Evolutionary conservation across 495 filamentous ascomycete genomes (phyloP), one percentile per base, ranked within the genome.

Genomic region (Symbiotaphrina buchneri): DNA sequence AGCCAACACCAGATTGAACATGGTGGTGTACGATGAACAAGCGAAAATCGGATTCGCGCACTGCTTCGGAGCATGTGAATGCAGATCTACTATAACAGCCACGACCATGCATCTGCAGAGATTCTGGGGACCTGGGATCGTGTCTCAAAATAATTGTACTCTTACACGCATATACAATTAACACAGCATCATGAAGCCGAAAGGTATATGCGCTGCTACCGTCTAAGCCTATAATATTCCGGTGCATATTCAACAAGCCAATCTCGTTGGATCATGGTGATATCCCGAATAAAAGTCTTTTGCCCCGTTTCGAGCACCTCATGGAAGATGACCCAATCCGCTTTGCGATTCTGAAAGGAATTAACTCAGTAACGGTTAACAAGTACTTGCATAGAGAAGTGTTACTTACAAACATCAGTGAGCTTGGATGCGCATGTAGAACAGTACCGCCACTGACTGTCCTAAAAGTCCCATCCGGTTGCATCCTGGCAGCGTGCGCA

Each of bases 251-350:
- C 84, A 29, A 87, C 39, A 38, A 97, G 61, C 72, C 85, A 97
- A 27, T 56, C 59, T 59, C 79, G 92, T 49, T 93, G 75, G 35
- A 95, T 81, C 58, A 75, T 83, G 4, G 75, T 87, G 32, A 93
- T 55, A 54, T 97, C 87, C 26, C 84, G 63, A 33, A 97, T 92
- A 39, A 74, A 95, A 0, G 65, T 83, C 58, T 94, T 95, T 34
- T 66, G 63, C 10, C 79, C 75, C 14, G 79, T 90, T 51, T 97
- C 83, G 59, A 93, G 68, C 31, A 94, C 68, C 47, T 95, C 90
- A 44, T 90, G 77, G 45, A 95, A 97, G 25, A 97, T 68, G 6
- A 97, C 84, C 87, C 87, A 97, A 40, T 95, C 85, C 11, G 79
- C 82, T 57, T 91, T 94, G 27, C 87, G 70, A 52, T 94, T 92